Base-by-base conservation (phyloP, 1,284 basidiomycete species). In the Inonotus obliquus region DNA sequence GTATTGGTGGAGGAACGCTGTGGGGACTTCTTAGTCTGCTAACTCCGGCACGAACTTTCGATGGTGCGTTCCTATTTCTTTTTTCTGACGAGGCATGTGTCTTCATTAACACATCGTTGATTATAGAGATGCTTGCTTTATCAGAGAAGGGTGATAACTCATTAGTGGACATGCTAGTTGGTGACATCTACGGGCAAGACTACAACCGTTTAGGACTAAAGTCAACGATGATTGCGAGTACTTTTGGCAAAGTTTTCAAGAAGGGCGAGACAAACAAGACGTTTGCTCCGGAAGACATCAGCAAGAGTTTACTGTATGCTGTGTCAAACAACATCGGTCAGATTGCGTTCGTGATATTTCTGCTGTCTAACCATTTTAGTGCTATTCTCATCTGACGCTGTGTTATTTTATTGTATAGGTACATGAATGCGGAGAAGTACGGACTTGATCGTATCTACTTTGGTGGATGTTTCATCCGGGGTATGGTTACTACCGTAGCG, bases 341-440 rank as follows among this genome's bases (percentile, higher is more conserved):
- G 75, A 98, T 99, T 77, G 97, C 97, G 92, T 96, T 74, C 75
- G 92, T 89, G n/a, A n/a, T 51, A 59, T 59, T 27, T 55, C 14
- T 37, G 39, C 19, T 19, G 35, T 58, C 47, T 47, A 32, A 32
- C 52, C 32, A 63, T 61, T 64, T 63, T 52, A 62, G 65, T 64
- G 44, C 61, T 44, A 32, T 52, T 64, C 32, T 38, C 19, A 27
- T 47, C 54, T 19, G 39, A 55, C 63, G 41, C 49, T 67, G 64
- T 60, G 23, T 38, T 38, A 25, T 29, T 23, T 39, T 39, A 37
- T 59, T 39, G 23, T 61, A 51, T 74, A 96, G 94, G 63, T 98
- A 96, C 76, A 98, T 99, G 96, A 99, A 99, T 71, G 97, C 97
- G 54, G 97, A 99, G 75, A 98, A 99, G 80, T 98, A 98, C 74